These are phyloP conservation scores for Schwanniomyces vanrijiae DNA, from an alignment of 805 yeast genomes.

Conservation along the genomic window DNA sequence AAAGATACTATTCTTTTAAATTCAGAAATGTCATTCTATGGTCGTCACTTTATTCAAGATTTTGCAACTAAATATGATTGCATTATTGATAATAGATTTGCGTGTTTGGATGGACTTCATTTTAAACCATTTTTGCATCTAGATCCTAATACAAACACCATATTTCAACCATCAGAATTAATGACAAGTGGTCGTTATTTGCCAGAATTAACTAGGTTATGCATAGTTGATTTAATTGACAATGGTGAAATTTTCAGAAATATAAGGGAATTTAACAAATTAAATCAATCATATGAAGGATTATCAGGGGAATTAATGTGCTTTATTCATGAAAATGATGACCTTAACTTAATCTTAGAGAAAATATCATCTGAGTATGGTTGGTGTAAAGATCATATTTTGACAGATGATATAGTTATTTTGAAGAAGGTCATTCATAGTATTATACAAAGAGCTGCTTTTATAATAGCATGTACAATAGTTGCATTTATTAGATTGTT, in stretches of 20 bases:
- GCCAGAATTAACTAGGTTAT: conserved; percentile 51
- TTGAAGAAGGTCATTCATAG: conserved; percentile 32
- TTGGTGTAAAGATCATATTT: conserved; percentile 19
- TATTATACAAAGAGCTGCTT: conserved; percentile 47
- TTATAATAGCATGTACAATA: conserved; percentile 41
- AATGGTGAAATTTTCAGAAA: conserved; percentile 24
- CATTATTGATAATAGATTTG: conserved; percentile 34
- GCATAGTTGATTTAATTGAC: conserved; percentile 33
- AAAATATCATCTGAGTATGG: conserved; percentile 20
- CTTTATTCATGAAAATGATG: conserved; percentile 30
- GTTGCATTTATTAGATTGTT: conserved; percentile 35
- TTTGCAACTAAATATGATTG: conserved; percentile 40
- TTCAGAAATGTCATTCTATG: conserved; percentile 59
- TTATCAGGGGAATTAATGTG: conserved; percentile 45
- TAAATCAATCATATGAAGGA: conserved; percentile 24
- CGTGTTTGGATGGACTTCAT: conserved; percentile 7
- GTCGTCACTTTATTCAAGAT: conserved; percentile 29
- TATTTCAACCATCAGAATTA: conserved; percentile 59
- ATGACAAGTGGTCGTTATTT: conserved; percentile 57
- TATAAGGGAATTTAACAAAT: conserved; percentile 10
- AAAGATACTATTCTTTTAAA: conserved; percentile 33
- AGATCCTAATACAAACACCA: conserved; percentile 15
- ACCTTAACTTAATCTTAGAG: conserved; percentile 14
- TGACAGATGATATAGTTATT: conserved; percentile 22
- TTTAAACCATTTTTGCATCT: conserved; percentile 31